phyloP scores from a whole-genome alignment of 2,329 filamentous ascomycete species.

The Cryphonectria parasitica region DNA sequence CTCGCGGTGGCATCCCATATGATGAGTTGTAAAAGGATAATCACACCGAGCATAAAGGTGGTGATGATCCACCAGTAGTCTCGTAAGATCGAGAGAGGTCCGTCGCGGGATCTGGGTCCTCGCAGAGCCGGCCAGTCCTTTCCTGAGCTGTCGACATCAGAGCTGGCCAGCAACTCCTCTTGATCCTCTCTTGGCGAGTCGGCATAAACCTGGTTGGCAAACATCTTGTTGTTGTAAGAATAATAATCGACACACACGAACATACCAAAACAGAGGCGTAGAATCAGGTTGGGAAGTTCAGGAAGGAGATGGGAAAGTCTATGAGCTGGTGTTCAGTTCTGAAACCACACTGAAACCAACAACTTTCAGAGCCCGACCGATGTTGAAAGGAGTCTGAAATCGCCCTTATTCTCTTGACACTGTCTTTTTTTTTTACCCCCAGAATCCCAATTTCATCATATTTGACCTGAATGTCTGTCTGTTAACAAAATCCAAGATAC shows the following conservation, averaged over 20 bases:
- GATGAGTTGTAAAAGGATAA: slow-evolving; percentile 34
- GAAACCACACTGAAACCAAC: neutral
- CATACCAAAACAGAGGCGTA: neutral
- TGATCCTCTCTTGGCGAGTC: slow-evolving; percentile 35
- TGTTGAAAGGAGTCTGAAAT: too few species aligned
- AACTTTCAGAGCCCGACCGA: neutral
- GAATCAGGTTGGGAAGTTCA: neutral
- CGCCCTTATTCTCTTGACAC: too few species aligned
- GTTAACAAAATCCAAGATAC: too few species aligned
- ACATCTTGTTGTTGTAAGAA: neutral
- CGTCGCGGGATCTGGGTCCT: neutral
- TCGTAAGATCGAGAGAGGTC: neutral
- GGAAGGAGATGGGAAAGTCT: too few species aligned
- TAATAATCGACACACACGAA: neutral
- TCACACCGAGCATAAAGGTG: slow-evolving; percentile 37
- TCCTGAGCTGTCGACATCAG: slow-evolving; percentile 39
- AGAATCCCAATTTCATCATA: too few species aligned
- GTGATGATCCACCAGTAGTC: slow-evolving; percentile 40
- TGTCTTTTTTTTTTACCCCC: too few species aligned
- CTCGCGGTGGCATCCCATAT: slow-evolving; percentile 30
- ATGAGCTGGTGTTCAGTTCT: neutral
- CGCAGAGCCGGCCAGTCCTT: slow-evolving; percentile 33
- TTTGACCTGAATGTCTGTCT: too few species aligned
- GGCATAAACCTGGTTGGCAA: slow-evolving; percentile 27
- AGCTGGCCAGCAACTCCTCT: slow-evolving; percentile 36